Evolutionary conservation across 2,329 filamentous ascomycete genomes (phyloP), one percentile per base, ranked within the genome.

Genomic region (Exutisphaerella laricina): DNA sequence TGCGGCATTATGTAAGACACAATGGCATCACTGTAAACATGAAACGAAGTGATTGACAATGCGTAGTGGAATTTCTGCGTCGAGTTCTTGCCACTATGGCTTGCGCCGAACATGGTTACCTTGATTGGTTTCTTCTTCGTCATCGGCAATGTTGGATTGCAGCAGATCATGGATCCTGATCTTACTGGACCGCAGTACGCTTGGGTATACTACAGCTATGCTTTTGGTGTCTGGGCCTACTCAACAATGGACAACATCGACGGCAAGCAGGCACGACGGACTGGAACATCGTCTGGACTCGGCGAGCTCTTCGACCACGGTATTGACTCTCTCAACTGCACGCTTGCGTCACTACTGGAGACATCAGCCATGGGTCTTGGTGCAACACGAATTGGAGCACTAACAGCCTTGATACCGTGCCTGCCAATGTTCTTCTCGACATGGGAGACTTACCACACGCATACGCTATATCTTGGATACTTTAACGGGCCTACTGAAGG

Each of bases 371-470:
- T 98, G 84, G 90, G 86, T 18, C 77, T 95, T 39, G 92, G 92
- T 29, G 80, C 85, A 3, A 87, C 85, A 13, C 82, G 81, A 51
- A 80, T 87, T 14, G 92, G 92, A 53, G 84, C 92, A 44, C 94
- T 95, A 64, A 97, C 92, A 1, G 88, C 89, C 1, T 72, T 98
- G 31, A 81, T 90, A 48, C 92, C 92, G 1, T 94, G 88, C 57
- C 71, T 98, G 32, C 87, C 92, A 47, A 98, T 98, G 92, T 98
- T 95, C 74, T 96, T 98, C 70, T 96, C 90, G 3, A 98, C 92
- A 2, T 98, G 92, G 92, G 92, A 98, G 70, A 98, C 92, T 1
- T 98, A 96, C 66, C 92, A 98, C 68, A 96, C 92, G 4, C 92
- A 98, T 66, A 97, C 92, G 0, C 73, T 98, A 4, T 98, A 95